Percentiles rank a stretch among this genome's conserved stretches.
These are phyloP conservation scores for Sordariomycetes sp. DNA, from an alignment of 2,329 filamentous ascomycete species.

Conservation along the genomic window DNA sequence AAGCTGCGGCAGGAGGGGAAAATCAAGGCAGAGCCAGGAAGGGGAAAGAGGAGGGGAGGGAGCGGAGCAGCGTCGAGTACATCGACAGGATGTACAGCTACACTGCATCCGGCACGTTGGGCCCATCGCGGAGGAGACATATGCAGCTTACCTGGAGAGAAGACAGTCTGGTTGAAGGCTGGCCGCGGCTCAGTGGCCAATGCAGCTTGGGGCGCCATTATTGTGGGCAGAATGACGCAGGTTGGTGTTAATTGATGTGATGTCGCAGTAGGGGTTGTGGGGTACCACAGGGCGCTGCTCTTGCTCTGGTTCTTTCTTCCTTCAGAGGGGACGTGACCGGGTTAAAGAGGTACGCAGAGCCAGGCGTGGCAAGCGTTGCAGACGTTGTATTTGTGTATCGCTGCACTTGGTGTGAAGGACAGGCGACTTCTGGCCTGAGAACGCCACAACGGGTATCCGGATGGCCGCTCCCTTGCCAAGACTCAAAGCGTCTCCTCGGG, in stretches of 20 bases:
- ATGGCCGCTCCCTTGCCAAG: not conserved
- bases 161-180: not conserved
- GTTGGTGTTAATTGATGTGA: not conserved
- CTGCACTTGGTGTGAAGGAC: not conserved
- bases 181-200: not conserved
- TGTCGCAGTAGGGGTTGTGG: not conserved
- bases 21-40: not conserved
- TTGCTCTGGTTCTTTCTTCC: not conserved
- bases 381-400: not conserved
- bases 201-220: not conserved
- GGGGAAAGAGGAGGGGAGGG: not conserved
- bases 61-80: not conserved
- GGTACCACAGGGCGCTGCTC: not conserved
- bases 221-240: not conserved
- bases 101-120: not conserved
- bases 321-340: not conserved
- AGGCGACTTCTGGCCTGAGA: not conserved
- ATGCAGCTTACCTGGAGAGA: not conserved
- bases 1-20: not conserved
- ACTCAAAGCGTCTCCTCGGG: not conserved
- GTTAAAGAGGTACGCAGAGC: not conserved
- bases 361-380: not conserved
- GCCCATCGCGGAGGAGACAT: not conserved
- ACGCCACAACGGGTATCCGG: not conserved
- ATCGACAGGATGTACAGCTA: not conserved